Percentiles rank a stretch among this genome's conserved stretches.
phyloP scores from a whole-genome alignment of 768 basidiomycete species.

The Hypholoma fasciculare region DNA sequence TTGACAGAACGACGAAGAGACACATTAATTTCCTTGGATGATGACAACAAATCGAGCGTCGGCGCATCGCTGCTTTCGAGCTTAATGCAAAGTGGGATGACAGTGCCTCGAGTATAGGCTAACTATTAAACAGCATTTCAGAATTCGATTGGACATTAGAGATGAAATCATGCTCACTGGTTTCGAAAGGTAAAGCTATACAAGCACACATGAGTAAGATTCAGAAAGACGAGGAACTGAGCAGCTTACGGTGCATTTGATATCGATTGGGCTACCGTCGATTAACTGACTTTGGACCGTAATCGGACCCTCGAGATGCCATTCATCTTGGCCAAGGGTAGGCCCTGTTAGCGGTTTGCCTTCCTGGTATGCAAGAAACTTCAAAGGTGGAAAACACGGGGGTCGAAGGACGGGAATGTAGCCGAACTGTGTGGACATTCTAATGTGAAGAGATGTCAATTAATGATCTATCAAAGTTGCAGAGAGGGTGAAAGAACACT shows the following conservation, averaged over 20 bases:
- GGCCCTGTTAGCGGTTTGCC: constrained; percentile 33
- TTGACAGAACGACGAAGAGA: constrained; percentile 20
- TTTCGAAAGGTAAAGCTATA: constrained; percentile 38
- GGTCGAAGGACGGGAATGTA: constrained; percentile 32
- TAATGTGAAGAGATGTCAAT: constrained; percentile 2
- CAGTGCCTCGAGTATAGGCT: constrained; percentile 38
- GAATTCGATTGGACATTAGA: too few relatives aligned
- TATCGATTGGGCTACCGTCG: constrained; percentile 23
- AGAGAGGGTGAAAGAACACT: not conserved
- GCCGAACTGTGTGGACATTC: constrained; percentile 27
- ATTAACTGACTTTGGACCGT: constrained; percentile 28
- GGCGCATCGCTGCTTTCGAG: constrained; percentile 29
- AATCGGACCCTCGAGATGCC: constrained; percentile 27
- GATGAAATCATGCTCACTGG: constrained; percentile 25
- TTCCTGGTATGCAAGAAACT: constrained; percentile 35
- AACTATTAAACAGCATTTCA: constrained; percentile 24
- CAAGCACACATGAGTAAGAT: not conserved
- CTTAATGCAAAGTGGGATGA: constrained; percentile 33
- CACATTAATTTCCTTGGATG: constrained; percentile 27
- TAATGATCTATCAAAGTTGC: not conserved
- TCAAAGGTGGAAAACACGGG: constrained; percentile 27
- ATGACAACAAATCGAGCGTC: constrained; percentile 31
- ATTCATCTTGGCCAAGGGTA: constrained; percentile 36
- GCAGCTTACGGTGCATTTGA: constrained; percentile 32
- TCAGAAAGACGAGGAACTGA: not conserved